These are phyloP conservation scores for Allium sativum DNA, from an alignment of 106 monocot species.

Conservation along the genomic window DNA sequence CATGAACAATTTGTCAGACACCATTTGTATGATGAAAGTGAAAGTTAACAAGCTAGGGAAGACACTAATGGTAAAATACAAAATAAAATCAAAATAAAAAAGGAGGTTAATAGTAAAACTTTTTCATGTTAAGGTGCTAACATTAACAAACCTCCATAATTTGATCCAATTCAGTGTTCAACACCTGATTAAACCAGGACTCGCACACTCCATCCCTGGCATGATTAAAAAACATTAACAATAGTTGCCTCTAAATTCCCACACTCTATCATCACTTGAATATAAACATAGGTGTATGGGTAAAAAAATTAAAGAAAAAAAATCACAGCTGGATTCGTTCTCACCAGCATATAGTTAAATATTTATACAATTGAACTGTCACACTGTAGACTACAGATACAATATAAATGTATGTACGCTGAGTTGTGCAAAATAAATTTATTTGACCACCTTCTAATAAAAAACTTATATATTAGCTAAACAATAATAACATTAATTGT, in stretches of 20 bases:
- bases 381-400: too few species aligned
- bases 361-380: background rate
- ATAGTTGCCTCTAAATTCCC: background rate
- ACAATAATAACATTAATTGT: background rate
- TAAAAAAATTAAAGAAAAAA: background rate
- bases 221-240: background rate
- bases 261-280: too few species aligned
- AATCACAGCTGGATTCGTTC: background rate
- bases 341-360: background rate
- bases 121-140: background rate
- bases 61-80: background rate
- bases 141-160: constrained; percentile 45
- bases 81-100: too few species aligned
- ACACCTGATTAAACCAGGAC: constrained; percentile 55
- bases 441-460: too few species aligned
- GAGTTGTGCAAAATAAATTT: too few species aligned
- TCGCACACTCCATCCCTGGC: constrained; percentile 66
- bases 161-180: constrained; percentile 61
- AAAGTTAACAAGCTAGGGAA: too few species aligned
- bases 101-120: background rate
- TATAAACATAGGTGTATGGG: background rate
- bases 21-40: constrained; percentile 27
- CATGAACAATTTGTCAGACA: background rate
- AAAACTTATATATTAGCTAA: too few species aligned
- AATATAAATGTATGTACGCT: too few species aligned